These are phyloP conservation scores for Hericium erinaceus DNA, from an alignment of 768 basidiomycete genomes.

Conservation along the genomic window DNA sequence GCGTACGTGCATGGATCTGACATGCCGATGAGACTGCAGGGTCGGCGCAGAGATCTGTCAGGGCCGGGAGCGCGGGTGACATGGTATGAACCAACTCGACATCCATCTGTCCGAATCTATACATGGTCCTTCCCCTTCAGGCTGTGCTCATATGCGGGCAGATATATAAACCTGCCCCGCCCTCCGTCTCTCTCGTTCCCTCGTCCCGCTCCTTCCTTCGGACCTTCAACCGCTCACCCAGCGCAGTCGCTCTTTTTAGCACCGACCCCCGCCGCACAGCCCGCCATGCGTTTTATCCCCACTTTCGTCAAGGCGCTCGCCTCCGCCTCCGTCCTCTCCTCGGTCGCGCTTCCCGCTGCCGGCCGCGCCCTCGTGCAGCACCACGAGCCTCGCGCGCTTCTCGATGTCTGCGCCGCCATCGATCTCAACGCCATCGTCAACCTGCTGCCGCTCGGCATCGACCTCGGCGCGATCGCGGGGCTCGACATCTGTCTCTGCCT, in stretches of 20 bases:
- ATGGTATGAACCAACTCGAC: neutral
- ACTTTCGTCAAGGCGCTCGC: neutral
- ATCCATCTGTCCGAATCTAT: neutral
- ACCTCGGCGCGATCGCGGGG: slow-evolving; percentile 1
- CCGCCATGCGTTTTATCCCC: slow-evolving; percentile 2
- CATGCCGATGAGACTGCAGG: too few species aligned
- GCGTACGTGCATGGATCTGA: too few species aligned
- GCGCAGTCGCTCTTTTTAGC: slow-evolving; percentile 5
- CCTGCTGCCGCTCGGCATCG: slow-evolving; percentile 2
- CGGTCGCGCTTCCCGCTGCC: neutral
- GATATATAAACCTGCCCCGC: neutral
- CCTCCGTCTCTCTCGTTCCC: neutral
- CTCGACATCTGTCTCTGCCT: slow-evolving; percentile 31
- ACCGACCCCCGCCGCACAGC: neutral
- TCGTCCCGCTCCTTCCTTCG: neutral
- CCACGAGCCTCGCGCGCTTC: slow-evolving; percentile 7
- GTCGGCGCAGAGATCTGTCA: too few species aligned
- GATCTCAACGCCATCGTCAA: slow-evolving; percentile 5
- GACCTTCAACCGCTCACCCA: neutral
- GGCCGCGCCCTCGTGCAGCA: slow-evolving; percentile 12
- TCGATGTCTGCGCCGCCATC: slow-evolving; percentile 17
- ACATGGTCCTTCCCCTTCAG: neutral
- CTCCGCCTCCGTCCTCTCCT: neutral
- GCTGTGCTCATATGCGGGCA: neutral
- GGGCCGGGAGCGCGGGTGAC: too few species aligned